A percentile compares a stretch with the other conserved stretches of the same genome.
Conservation (phyloP, 345 rosid species). For the thale cress (Arabidopsis thaliana) region DNA sequence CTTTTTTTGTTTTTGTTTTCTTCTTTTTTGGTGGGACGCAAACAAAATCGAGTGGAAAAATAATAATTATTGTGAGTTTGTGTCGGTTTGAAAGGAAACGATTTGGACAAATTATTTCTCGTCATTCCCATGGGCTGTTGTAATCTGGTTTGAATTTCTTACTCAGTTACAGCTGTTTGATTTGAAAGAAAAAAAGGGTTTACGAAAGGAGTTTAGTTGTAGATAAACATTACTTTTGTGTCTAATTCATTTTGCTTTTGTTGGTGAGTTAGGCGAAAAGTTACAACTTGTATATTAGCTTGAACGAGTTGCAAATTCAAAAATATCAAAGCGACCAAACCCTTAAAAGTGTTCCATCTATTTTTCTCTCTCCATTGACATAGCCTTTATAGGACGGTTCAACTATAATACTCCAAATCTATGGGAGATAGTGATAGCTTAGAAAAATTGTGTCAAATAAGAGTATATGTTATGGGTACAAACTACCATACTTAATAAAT, state of each 20-base stretch:
- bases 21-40: constrained; percentile 27
- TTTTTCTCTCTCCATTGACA: constrained; percentile 17
- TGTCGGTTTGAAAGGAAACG: constrained; percentile 43
- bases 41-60: constrained; percentile 39
- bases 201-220: constrained; percentile 24
- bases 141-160: constrained; percentile 12
- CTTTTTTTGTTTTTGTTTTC: not conserved
- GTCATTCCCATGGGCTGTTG: not conserved
- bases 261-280: constrained; percentile 40
- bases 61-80: constrained; percentile 26
- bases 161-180: constrained; percentile 30
- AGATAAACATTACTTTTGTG: constrained; percentile 1
- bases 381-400: constrained; percentile 29
- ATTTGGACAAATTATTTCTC: constrained; percentile 30
- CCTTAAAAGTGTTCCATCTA: not conserved
- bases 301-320: constrained; percentile 1
- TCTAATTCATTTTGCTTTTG: constrained; percentile 22
- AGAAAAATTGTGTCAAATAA: not conserved
- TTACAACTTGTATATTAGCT: constrained; percentile 2
- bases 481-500: not conserved
- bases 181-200: not conserved
- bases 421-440: constrained; percentile 18
- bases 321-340: not conserved
- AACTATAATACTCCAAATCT: constrained; percentile 28
- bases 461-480: not conserved